A percentile compares a stretch with the other conserved stretches of the same genome.
Conservation (phyloP, 2,329 filamentous ascomycete species). For the Colletotrichum sidae region DNA sequence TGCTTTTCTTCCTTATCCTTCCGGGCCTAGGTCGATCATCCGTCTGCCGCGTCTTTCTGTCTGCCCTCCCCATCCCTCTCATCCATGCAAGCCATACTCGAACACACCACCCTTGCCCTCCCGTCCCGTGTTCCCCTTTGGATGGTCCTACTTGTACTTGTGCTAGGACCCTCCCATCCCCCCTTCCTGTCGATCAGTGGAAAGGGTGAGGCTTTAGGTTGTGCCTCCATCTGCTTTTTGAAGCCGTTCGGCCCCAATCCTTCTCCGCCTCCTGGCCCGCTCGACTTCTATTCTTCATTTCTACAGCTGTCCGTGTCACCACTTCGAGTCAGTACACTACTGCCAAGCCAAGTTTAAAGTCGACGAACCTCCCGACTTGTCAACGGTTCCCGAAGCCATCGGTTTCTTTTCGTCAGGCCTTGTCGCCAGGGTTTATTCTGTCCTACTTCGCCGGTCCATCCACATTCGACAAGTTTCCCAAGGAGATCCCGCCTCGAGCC, state of each 20-base stretch:
- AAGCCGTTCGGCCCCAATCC: slow-evolving; percentile 4
- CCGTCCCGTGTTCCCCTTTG: slow-evolving; percentile 10
- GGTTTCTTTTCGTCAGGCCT: neutral
- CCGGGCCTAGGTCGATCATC: neutral
- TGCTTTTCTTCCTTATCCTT: neutral
- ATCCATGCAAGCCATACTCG: neutral
- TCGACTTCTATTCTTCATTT: neutral
- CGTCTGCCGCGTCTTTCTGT: too few relatives aligned
- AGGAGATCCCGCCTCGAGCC: neutral
- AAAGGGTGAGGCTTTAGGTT: neutral
- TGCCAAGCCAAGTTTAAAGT: neutral
- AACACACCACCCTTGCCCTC: slow-evolving; percentile 1
- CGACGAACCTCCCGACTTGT: neutral
- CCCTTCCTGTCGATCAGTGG: slow-evolving; percentile 7
- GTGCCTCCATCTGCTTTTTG: slow-evolving; percentile 3
- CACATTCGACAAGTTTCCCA: neutral
- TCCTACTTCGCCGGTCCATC: neutral
- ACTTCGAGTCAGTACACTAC: neutral
- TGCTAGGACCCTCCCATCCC: slow-evolving; percentile 11
- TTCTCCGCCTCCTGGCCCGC: neutral
- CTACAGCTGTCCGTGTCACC: neutral
- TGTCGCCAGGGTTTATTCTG: neutral
- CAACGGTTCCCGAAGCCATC: neutral
- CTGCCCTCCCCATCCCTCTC: neutral
- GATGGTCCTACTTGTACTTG: neutral